Base-by-base conservation (phyloP, 768 basidiomycete genomes). In the Trichaptum fuscoviolaceum region DNA sequence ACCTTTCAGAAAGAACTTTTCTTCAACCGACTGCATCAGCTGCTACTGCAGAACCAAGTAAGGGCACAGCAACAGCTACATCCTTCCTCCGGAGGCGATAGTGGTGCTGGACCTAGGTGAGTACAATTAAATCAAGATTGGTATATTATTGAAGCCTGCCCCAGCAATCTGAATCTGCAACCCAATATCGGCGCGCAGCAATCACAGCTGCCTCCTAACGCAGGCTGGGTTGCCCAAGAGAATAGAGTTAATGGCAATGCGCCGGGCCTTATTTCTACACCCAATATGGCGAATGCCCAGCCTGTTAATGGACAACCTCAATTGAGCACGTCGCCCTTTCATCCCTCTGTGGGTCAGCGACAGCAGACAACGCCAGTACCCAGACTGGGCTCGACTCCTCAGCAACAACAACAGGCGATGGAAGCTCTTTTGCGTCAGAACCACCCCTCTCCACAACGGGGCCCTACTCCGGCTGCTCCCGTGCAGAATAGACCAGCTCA, bases 341-440 rank as follows among this genome's bases (percentile, higher is more conserved):
- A 52, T 52, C 42, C 42, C 12, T 52, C 42, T 52, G 5, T 52
- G 42, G 42, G 5, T 2, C 42, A 52, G 15, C 42, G 42, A 52
- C 42, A 52, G 42, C 65, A 67, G 74, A 61, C 72, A 73, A 24
- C 75, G 75, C 42, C 75, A 72, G 65, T 74, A 73, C 35, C 52
- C 65, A 7, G 65, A 59, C 62, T 35, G 24, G 67, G 6, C 65
- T 70, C 70, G 52, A 20, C 67, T 65, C 17, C 70, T 52, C 68
- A 30, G 67, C 66, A 34, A 68, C 36, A 42, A 61, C 34, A 61
- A 5, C 59, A 61, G 15, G 30, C 30, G 2, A 17, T 61, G 59
- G 25, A 61, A 58, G 57, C 35, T n/a, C 35, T 34, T 9, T 23
- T 60, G 25, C 65, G 60, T 6, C 25, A 30, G 35, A 61, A 57